Evolutionary conservation across 768 basidiomycete species (phyloP).

Genomic region (Naganishia onofrii): DNA sequence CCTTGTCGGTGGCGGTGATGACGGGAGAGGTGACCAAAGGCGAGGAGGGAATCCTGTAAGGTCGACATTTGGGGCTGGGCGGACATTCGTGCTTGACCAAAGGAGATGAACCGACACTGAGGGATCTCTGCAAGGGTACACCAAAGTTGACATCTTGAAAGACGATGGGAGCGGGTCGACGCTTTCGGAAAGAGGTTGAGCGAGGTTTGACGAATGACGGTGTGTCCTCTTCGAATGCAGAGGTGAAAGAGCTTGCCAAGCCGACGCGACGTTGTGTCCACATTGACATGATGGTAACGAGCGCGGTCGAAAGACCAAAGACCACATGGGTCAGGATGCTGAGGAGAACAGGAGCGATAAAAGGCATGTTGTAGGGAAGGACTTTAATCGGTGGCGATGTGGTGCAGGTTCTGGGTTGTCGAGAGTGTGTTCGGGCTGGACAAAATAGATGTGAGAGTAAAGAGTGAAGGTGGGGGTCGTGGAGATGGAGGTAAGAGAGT

Average conservation of each 20-base stretch:
- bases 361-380: slow-evolving; percentile 10
- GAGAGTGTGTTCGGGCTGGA: neutral
- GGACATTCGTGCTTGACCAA: slow-evolving; percentile 15
- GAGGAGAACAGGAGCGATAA: slow-evolving; percentile 27
- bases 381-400: neutral
- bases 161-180: slow-evolving; percentile 18
- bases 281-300: slow-evolving; percentile 28
- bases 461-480: neutral
- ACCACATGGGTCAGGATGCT: slow-evolving; percentile 24
- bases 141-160: slow-evolving; percentile 6
- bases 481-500: neutral
- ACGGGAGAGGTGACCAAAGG: slow-evolving; percentile 13
- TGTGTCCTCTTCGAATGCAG: slow-evolving; percentile 11
- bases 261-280: slow-evolving; percentile 32
- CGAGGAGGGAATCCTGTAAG: slow-evolving; percentile 24
- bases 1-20: slow-evolving; percentile 10
- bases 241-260: slow-evolving; percentile 15
- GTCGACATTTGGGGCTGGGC: neutral
- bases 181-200: slow-evolving; percentile 13
- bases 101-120: slow-evolving; percentile 18
- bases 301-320: slow-evolving; percentile 3
- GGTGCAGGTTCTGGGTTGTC: neutral
- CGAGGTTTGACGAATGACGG: slow-evolving; percentile 6
- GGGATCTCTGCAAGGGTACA: slow-evolving; percentile 20
- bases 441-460: neutral